A percentile compares a stretch with the other conserved stretches of the same genome.
These are phyloP conservation scores for Globisporangium ultimum DNA, from an alignment of 352 stramenopile genomes.

Conservation along the genomic window DNA sequence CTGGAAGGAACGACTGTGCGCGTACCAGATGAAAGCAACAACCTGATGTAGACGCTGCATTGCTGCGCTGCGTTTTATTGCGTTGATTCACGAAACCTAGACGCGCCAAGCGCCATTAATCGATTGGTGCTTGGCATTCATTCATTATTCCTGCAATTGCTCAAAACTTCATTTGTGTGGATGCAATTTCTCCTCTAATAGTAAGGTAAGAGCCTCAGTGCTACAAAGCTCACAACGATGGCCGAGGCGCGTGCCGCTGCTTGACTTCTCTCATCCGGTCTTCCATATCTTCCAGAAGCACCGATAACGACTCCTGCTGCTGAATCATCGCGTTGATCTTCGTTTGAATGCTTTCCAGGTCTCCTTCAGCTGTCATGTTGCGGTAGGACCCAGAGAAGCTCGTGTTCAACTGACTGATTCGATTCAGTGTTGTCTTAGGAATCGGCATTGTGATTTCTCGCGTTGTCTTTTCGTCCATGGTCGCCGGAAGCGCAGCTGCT, in stretches of 20 bases:
- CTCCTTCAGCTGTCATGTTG: slow-evolving; percentile 54
- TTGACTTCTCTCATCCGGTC: slow-evolving; percentile 17
- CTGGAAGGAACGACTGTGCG: slow-evolving; percentile 85
- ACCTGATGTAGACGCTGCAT: slow-evolving; percentile 75
- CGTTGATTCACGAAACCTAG: slow-evolving; percentile 1
- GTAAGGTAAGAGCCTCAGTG: too few species aligned
- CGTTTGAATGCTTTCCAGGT: slow-evolving; percentile 73
- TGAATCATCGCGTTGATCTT: slow-evolving; percentile 59
- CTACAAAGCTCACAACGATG: slow-evolving; percentile 3
- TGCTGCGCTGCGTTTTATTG: neutral
- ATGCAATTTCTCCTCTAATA: too few species aligned
- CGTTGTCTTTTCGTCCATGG: slow-evolving; percentile 50
- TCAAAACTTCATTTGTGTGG: neutral
- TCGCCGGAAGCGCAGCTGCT: slow-evolving; percentile 27
- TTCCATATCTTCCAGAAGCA: slow-evolving; percentile 45
- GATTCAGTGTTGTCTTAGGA: slow-evolving; percentile 53
- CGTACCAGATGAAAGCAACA: slow-evolving; percentile 87
- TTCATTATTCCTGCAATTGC: neutral
- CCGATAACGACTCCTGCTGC: slow-evolving; percentile 44
- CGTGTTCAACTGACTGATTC: slow-evolving; percentile 88
- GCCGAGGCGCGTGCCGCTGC: slow-evolving; percentile 7
- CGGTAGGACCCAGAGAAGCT: slow-evolving; percentile 76
- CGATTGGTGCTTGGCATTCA: neutral
- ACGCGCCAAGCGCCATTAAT: neutral
- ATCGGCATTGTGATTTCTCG: slow-evolving; percentile 40